Evolutionary conservation across 768 basidiomycete genomes (phyloP), one percentile per base, ranked within the genome.

Genomic region (Pisolithus microcarpus): DNA sequence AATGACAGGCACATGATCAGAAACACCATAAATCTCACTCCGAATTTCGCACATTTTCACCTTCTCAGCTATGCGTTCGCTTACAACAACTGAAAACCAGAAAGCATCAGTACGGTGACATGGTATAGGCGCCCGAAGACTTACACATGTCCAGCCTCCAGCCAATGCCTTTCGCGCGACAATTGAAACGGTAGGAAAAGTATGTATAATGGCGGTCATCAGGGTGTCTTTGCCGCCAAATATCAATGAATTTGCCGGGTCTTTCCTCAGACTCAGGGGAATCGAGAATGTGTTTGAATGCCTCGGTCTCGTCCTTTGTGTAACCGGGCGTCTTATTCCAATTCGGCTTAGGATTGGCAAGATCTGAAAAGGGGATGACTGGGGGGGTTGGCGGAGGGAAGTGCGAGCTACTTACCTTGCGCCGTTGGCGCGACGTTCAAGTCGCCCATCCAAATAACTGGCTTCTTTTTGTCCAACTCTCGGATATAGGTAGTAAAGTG

Each of bases 311-410:
- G 7, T 76, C 80, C 60, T 87, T 80, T 0, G 91, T 93, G 63
- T 90, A 89, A 0, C 91, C 91, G 2, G 91, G 72, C 0, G 85
- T 82, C 63, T 93, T 93, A 66, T 93, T 91, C 88, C 88, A 91
- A 60, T 91, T 91, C 45, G 72, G 57, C 50, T 83, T 81, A 0
- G 83, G 68, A 56, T 89, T 84, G 10, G 80, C 57, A 16, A 91
- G 75, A 62, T 91, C 87, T 87, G 55, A 13, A 44, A 18, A 16
- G 18, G 21, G 16, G 11, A 16, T 19, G 16, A 21, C 31, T 56
- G 37, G 54, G 39, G n/a, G 10, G n/a, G 15, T 7, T 37, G 36
- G 1, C 16, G 6, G 15, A 21, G 13, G 18, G 28, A 5, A 40
- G 24, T 28, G 30, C 9, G n/a, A 45, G 43, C 46, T 46, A 38